Evolutionary conservation across 1,139 yeast species (phyloP), one percentile per base, ranked within the genome.

Genomic region (Diutina siamensis): DNA sequence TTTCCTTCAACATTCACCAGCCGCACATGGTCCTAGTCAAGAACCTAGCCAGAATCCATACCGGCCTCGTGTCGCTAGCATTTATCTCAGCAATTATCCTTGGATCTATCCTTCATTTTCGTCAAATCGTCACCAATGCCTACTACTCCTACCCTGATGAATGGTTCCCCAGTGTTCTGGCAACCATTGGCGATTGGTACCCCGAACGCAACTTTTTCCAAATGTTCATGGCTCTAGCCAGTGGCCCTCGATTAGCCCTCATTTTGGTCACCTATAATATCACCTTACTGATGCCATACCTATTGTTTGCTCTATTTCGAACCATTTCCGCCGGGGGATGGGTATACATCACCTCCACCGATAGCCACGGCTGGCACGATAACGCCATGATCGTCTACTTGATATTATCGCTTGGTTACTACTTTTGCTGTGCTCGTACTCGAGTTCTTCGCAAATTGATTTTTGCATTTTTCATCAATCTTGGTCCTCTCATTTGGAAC

Each of bases 141-240:
- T 27, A 38, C 15, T 38, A 22, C 20, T 2, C 21, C 33, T 38
- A 38, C 9, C 42, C 42, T 15, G 42, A 38, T 8, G 42, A 38
- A 25, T 38, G 42, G 42, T 15, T 38, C n/a, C 42, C 42, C n/a
- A 38, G 42, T 15, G 42, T 38, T 15, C 42, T 38, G 42, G 42
- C 42, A n/a, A 38, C 42, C 13, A 38, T 38, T 38, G 42, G 42
- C 32, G 42, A 38, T 15, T 38, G 42, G 42, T 22, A 8, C 15
- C 42, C 42, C 2, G 42, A 38, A 17, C 19, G 42, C 12, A 38
- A 38, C 20, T 4, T 22, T 12, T 38, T 38, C 32, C 42, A 38
- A 17, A 38, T 25, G 32, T 15, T 22, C 2, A 20, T 38, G 21
- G 42, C 42, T 7, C 3, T 38, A 1, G 42, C 42, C 19, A 25